These are phyloP conservation scores for Vanrija humicola DNA, from an alignment of 1,284 basidiomycete genomes.

Conservation along the genomic window DNA sequence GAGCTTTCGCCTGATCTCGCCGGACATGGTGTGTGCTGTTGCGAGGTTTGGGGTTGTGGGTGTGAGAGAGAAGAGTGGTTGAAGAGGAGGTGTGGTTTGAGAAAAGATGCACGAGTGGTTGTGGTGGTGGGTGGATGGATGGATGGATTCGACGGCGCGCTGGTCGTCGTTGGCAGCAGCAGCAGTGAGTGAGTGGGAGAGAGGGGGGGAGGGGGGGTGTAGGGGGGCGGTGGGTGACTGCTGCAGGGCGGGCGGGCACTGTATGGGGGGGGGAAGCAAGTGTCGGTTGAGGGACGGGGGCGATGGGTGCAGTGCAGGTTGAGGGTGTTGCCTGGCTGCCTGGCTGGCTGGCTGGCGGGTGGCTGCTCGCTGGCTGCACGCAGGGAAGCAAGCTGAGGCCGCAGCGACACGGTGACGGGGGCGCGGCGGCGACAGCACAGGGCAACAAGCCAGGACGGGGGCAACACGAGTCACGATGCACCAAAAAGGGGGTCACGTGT, in stretches of 20 bases:
- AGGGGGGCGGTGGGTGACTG: not conserved
- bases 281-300: not conserved
- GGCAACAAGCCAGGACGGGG: too few relatives aligned
- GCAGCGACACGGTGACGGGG: too few relatives aligned
- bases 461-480: too few relatives aligned
- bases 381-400: too few relatives aligned
- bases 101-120: not conserved
- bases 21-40: slow-evolving; percentile 34
- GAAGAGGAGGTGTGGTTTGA: not conserved
- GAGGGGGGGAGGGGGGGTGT: not conserved
- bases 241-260: too few relatives aligned
- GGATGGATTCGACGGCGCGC: too few relatives aligned
- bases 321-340: not conserved
- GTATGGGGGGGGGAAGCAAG: too few relatives aligned
- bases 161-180: too few relatives aligned
- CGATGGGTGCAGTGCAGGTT: not conserved
- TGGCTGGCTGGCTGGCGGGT: not conserved
- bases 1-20: slow-evolving; percentile 50
- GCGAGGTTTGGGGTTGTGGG: slow-evolving; percentile 1
- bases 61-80: not conserved
- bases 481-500: too few relatives aligned
- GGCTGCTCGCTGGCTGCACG: not conserved
- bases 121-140: not conserved
- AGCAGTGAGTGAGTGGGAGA: too few relatives aligned
- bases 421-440: too few relatives aligned